Evolutionary conservation across 164 flowering plant genomes (phyloP), one percentile per base, ranked within the genome.

Genomic region (Akebia trifoliata): DNA sequence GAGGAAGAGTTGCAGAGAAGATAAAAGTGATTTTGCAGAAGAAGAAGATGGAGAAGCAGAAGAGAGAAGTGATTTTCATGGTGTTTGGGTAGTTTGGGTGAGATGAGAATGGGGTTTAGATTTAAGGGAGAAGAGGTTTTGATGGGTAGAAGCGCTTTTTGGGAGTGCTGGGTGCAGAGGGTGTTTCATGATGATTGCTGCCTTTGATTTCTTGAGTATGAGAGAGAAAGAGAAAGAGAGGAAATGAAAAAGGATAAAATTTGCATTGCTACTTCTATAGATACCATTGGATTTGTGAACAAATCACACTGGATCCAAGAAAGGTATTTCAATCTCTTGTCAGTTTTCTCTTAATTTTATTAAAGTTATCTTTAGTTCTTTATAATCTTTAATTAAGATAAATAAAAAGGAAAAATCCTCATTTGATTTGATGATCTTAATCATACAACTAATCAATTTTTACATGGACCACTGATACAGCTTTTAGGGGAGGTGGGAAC

Each of bases 171-270:
- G 77, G 65, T 38, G 69, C 72, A 72, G 84, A 74, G 74, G 77
- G 74, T 69, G 73, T 74, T 75, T 81, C 85, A 83, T 85, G 71
- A 85, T 87, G 77, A 79, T 72, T 42, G 63, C 72, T 78, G 77
- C 73, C 60, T 53, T 63, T 66, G 58, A n/a, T n/a, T n/a, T n/a
- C n/a, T n/a, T 63, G 72, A 72, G 70, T 65, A 63, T 56, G 59
- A 32, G 69, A 7, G 35, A 40, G n/a, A 57, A 21, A 22, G 32
- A 32, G 29, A 25, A 21, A 45, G 17, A 46, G 32, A 18, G 47
- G 6, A 57, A 18, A 12, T 45, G 4, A 34, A 9, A 9, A 9
- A 9, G 9, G 5, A 34, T 5, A 9, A 34, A 4, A 4, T 31
- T 21, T 25, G 20, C 37, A 4, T 22, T 36, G 39, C 55, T 51